Evolutionary conservation across 2,329 filamentous ascomycete genomes (phyloP), one percentile per base, ranked within the genome.

Genomic region (Coleophoma eucalyptorum): DNA sequence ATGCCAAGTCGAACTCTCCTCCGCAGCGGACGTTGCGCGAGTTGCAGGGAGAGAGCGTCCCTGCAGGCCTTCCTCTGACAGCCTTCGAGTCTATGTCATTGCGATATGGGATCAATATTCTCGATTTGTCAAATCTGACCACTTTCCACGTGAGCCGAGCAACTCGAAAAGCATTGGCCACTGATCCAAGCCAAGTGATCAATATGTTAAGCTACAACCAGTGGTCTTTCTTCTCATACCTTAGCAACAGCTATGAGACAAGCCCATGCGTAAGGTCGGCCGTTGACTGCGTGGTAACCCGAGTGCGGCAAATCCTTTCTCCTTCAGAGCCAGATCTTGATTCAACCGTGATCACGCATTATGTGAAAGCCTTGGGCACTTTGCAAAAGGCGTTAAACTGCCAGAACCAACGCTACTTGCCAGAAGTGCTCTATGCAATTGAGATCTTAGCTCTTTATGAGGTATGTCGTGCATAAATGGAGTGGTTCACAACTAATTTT

Each of bases 51-150:
- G 37, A 43, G 5, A 45, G 16, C 13, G 18, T 56, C 2, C 52
- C 55, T 16, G 34, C 48, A 1, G 53, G 46, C 16, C 46, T 57
- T 20, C 57, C 61, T 1, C 50, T 55, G 2, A 60, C 56, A 34
- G 59, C 57, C 19, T 66, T 62, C 38, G 59, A 64, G 46, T 44
- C 60, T 32, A 59, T 55, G 46, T 60, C 56, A 19, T 50, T 60
- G 13, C 55, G 55, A 40, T 54, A 54, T n/a, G 54, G 58, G 34
- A 59, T 63, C 38, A 55, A 63, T 44, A 55, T 63, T 13, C 49
- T 63, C 16, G 55, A 60, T 32, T 40, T 65, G n/a, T 64, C 61
- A 15, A 61, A 55, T 10, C 43, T 64, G n/a, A 58, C 62, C 10
- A 58, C 60, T 7, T 52, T 62, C 15, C 58, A 62, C 41, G 52